Base-by-base conservation (phyloP, 768 basidiomycete species). In the Leccinum broughii region DNA sequence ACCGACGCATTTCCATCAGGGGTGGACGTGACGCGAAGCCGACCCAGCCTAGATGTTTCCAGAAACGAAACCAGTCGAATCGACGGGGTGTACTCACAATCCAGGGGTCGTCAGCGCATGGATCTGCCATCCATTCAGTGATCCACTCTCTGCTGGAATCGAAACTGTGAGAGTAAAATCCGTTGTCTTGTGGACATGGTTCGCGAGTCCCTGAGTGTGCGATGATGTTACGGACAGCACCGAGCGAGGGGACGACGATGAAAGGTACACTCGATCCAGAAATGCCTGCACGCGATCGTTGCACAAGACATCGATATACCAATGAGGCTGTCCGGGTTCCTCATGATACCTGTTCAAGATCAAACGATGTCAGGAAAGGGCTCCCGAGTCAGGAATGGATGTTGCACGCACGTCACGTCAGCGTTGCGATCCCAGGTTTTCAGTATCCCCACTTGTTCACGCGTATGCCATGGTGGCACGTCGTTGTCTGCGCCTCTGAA, bases 381-480 rank as follows among this genome's bases (percentile, higher is more conserved):
- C 41, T 51, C n/a, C 17, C 39, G 13, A 14, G 35, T 22, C 24
- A 39, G 3, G 6, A 3, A 34, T 14, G 28, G 26, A 61, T 61
- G 55, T 4, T 39, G 41, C 3, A 70, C 83, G 28, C 59, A 88
- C 89, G 73, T 80, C 22, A 83, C 77, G 58, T 88, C 80, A 15
- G 81, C 79, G 7, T 78, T 67, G 1, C 78, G 71, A 54, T 80
- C 76, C 85, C 86, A 89, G 3, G 83, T 77, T 61, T 81, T 80
- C 30, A 95, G 63, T n/a, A 85, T 73, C 26, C 80, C 78, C 4
- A 90, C 78, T 14, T 83, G 77, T 69, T 88, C 86, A 22, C 94
- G 82, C 3, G 86, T 85, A 65, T 96, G 93, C 85, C 92, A 92
- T 0, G 86, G 83, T 2, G 94, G 93, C 4, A 97, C 95, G 62